Conservation (phyloP, 805 yeast genomes). For the Komagataella kurtzmanii region DNA sequence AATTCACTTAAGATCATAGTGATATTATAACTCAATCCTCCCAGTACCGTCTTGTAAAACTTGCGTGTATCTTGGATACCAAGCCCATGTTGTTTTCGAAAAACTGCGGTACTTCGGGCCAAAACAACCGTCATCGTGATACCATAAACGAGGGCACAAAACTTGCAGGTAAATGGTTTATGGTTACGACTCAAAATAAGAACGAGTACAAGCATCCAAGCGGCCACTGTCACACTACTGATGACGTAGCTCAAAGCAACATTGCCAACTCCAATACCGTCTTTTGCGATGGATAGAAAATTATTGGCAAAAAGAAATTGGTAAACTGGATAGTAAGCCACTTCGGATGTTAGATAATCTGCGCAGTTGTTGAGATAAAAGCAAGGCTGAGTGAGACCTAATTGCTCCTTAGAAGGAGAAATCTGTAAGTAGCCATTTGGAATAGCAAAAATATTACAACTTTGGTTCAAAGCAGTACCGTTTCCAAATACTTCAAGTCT, state of each 20-base stretch:
- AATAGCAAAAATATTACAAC: background rate
- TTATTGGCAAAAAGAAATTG: background rate
- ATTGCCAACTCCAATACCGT: constrained; percentile 23
- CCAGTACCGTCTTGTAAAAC: constrained; percentile 24
- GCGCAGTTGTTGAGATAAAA: constrained; percentile 34
- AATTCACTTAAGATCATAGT: constrained; percentile 26
- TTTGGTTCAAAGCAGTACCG: background rate
- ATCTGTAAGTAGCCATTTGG: background rate
- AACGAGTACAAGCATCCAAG: constrained; percentile 60
- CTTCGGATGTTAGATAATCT: constrained; percentile 6
- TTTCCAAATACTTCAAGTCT: background rate
- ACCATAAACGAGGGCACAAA: constrained; percentile 46
- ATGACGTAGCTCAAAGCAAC: constrained; percentile 34
- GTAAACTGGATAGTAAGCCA: constrained; percentile 2
- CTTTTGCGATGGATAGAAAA: constrained; percentile 11
- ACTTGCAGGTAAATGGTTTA: constrained; percentile 42
- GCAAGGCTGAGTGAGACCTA: constrained; percentile 18
- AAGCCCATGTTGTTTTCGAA: constrained; percentile 33
- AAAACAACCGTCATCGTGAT: constrained; percentile 39
- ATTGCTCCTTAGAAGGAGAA: background rate
- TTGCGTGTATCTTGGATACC: constrained; percentile 40
- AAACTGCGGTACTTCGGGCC: constrained; percentile 26
- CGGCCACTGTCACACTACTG: constrained; percentile 40
- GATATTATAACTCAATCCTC: constrained; percentile 21
- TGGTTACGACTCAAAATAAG: constrained; percentile 39